Conservation (phyloP, 306 rosid species). For the Styphnolobium japonicum region DNA sequence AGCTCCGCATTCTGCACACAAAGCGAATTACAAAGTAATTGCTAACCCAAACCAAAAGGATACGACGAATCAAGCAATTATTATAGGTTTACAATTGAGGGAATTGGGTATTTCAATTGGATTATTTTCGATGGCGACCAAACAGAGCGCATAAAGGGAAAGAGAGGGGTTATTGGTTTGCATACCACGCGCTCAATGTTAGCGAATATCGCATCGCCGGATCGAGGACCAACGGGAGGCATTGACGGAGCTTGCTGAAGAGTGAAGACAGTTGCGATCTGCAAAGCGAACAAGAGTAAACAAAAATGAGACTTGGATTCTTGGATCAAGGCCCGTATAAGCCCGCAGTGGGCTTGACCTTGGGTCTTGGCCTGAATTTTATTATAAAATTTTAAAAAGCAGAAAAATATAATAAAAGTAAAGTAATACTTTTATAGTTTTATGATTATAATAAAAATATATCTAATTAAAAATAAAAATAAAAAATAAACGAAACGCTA, state of each 20-base stretch:
- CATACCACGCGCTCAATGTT: slow-evolving; percentile 90
- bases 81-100: not conserved
- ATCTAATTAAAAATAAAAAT: no score
- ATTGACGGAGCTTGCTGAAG: slow-evolving; percentile 35
- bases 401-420: no score
- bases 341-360: not conserved
- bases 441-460: no score
- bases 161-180: not conserved
- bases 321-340: not conserved
- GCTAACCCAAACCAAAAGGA: not conserved
- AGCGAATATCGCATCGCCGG: slow-evolving; percentile 96
- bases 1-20: slow-evolving; percentile 82
- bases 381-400: no score
- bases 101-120: not conserved
- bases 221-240: slow-evolving; percentile 88
- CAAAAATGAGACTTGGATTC: not conserved
- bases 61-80: not conserved
- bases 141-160: not conserved
- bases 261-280: not conserved
- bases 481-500: no score
- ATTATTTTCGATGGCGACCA: not conserved
- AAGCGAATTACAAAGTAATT: not conserved
- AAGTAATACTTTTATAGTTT: no score
- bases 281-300: not conserved
- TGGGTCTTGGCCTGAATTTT: no score